Conservation (phyloP, 176 grass and related monocot species). For the Lolium multiflorum region DNA sequence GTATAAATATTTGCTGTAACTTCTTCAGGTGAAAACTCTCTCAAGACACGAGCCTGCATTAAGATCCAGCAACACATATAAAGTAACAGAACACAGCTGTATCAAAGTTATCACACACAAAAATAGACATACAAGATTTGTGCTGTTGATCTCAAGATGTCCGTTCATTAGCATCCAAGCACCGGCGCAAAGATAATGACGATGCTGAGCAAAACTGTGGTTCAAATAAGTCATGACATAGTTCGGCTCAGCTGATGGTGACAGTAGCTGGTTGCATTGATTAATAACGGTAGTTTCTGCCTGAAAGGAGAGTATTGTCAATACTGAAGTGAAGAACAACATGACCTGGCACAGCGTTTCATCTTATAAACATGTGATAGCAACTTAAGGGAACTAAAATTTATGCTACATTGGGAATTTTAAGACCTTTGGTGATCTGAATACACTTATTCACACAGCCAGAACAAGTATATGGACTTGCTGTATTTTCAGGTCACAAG, state of each 20-base stretch:
- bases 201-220: conserved; percentile 89
- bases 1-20: conserved; percentile 98
- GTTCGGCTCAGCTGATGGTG: conserved; percentile 77
- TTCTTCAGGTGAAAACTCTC: conserved; percentile 93
- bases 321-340: conserved; percentile 42
- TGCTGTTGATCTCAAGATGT: conserved; percentile 85
- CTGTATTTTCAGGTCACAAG: neutral
- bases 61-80: conserved; percentile 47
- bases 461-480: conserved; percentile 7
- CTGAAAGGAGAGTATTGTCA: conserved; percentile 51
- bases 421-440: conserved; percentile 23
- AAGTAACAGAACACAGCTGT: neutral
- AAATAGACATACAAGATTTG: conserved; percentile 76
- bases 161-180: conserved; percentile 98
- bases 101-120: conserved; percentile 24
- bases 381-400: conserved; percentile 29
- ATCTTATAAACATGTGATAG: conserved; percentile 30
- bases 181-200: conserved; percentile 91
- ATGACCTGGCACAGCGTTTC: conserved; percentile 4
- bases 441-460: conserved; percentile 11
- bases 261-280: conserved; percentile 92
- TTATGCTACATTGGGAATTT: conserved; percentile 10
- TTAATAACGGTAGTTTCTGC: conserved; percentile 86
- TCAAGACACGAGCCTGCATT: conserved; percentile 85
- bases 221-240: conserved; percentile 89